phyloP scores from a whole-genome alignment of 1,139 yeast species.

The Hemisphaericaspora lyxosophila region DNA sequence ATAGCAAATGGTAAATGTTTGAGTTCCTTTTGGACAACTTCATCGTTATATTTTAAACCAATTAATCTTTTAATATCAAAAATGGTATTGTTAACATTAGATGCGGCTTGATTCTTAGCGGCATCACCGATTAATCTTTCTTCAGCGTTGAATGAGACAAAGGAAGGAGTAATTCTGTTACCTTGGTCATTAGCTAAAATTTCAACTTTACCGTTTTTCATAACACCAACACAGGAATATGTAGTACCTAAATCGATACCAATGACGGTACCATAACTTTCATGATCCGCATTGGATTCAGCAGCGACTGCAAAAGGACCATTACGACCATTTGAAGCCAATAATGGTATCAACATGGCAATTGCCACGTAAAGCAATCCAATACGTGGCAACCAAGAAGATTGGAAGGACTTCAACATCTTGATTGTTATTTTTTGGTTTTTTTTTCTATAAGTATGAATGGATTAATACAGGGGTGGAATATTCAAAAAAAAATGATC shows the following conservation, averaged over 20 bases:
- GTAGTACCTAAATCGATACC: constrained; percentile 88
- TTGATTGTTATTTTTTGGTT: not conserved
- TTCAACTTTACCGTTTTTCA: constrained; percentile 90
- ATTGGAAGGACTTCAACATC: constrained; percentile 11
- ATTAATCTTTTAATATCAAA: constrained; percentile 86
- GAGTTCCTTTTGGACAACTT: constrained; percentile 75
- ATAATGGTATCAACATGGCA: constrained; percentile 52
- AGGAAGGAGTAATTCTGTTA: constrained; percentile 91
- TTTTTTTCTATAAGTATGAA: constrained; percentile 2
- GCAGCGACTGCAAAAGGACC: constrained; percentile 31
- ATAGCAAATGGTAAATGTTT: constrained; percentile 79
- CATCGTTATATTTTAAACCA: constrained; percentile 75
- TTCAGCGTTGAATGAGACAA: constrained; percentile 80
- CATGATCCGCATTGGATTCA: constrained; percentile 39
- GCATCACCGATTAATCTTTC: constrained; percentile 94
- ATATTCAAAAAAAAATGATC: no score
- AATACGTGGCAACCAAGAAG: constrained; percentile 16
- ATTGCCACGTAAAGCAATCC: constrained; percentile 18
- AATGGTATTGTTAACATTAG: constrained; percentile 75
- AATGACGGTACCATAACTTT: constrained; percentile 73
- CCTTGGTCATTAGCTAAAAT: constrained; percentile 95
- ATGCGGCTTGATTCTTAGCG: constrained; percentile 89
- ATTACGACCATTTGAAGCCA: constrained; percentile 30
- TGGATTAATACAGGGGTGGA: not conserved
- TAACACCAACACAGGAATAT: constrained; percentile 92